Conservation (phyloP, 495 filamentous ascomycete species). For the Glarea lozoyensis region DNA sequence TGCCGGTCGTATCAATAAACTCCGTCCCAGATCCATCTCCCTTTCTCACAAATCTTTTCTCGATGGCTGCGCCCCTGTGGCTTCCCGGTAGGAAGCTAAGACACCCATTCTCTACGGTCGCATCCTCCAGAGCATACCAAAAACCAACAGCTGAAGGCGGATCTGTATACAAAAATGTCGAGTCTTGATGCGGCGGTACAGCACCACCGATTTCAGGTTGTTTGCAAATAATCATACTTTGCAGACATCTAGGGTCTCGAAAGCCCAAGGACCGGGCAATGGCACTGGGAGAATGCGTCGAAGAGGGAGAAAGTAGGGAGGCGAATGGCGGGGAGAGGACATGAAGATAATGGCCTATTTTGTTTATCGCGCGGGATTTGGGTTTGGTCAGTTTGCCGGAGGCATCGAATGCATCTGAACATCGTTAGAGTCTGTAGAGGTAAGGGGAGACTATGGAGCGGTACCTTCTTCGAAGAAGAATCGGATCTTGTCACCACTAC, state of each 20-base stretch:
- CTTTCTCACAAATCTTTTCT: slow-evolving; percentile 66
- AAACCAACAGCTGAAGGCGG: slow-evolving; percentile 87
- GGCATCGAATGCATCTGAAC: slow-evolving; percentile 53
- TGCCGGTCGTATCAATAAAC: slow-evolving; percentile 39
- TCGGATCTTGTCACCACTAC: slow-evolving; percentile 77
- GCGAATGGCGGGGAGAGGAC: slow-evolving; percentile 62
- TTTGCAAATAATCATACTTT: slow-evolving; percentile 98
- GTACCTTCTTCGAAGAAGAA: slow-evolving; percentile 92
- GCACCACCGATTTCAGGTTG: slow-evolving; percentile 90
- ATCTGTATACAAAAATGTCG: slow-evolving; percentile 84
- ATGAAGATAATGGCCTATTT: slow-evolving; percentile 92
- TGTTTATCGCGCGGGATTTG: slow-evolving; percentile 80
- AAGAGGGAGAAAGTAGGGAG: slow-evolving; percentile 39
- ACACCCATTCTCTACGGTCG: slow-evolving; percentile 75
- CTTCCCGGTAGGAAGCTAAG: slow-evolving; percentile 75
- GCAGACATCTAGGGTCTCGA: slow-evolving; percentile 58
- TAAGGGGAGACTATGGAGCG: not conserved
- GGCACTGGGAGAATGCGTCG: slow-evolving; percentile 29
- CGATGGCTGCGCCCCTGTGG: slow-evolving; percentile 57
- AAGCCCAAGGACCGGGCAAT: slow-evolving; percentile 70
- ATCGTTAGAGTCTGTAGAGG: slow-evolving; percentile 1
- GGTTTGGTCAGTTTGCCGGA: slow-evolving; percentile 57
- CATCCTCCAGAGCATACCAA: slow-evolving; percentile 94
- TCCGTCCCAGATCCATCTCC: slow-evolving; percentile 35
- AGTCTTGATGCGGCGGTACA: slow-evolving; percentile 84